Percentiles rank a stretch among this genome's conserved stretches.
These are phyloP conservation scores for Phaeosphaeria sp. DNA, from an alignment of 2,329 filamentous ascomycete species.

Conservation along the genomic window DNA sequence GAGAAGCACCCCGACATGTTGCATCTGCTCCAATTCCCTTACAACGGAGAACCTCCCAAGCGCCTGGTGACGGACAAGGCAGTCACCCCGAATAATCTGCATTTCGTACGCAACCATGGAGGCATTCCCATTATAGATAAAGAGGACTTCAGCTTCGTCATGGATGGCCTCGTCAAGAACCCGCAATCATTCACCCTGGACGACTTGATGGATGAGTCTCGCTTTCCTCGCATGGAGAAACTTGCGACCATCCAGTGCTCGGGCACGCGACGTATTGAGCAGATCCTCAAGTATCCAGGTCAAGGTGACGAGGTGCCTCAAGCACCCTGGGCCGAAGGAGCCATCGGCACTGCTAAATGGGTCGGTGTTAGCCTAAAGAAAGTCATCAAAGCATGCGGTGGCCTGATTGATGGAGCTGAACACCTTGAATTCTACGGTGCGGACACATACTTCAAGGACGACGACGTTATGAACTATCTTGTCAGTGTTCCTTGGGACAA, in stretches of 20 bases:
- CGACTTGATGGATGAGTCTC: constrained; percentile 65
- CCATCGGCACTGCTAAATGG: constrained; percentile 70
- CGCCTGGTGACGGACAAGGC: constrained; percentile 45
- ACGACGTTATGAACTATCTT: constrained; percentile 69
- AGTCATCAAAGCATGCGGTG: constrained; percentile 73
- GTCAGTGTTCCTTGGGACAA: constrained; percentile 72
- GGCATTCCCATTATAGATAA: constrained; percentile 71
- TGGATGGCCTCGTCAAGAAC: constrained; percentile 68
- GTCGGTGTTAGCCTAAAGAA: constrained; percentile 71
- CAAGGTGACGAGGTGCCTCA: constrained; percentile 67
- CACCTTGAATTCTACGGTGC: constrained; percentile 74
- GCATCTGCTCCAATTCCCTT: constrained; percentile 55
- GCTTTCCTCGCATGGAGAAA: constrained; percentile 65
- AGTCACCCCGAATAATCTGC: constrained; percentile 66
- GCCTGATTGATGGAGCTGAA: constrained; percentile 60
- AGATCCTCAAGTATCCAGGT: constrained; percentile 70
- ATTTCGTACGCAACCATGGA: constrained; percentile 75
- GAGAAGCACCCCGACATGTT: constrained; percentile 56
- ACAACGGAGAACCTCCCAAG: constrained; percentile 54
- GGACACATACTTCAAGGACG: constrained; percentile 76
- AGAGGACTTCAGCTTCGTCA: constrained; percentile 58
- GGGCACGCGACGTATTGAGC: constrained; percentile 72
- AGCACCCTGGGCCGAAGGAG: constrained; percentile 58
- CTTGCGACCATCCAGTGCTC: constrained; percentile 70
- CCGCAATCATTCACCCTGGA: constrained; percentile 64